Percentiles rank a stretch among this genome's conserved stretches.
Evolutionary conservation across 1,284 basidiomycete genomes (phyloP).

Genomic region (Pascua sp.): DNA sequence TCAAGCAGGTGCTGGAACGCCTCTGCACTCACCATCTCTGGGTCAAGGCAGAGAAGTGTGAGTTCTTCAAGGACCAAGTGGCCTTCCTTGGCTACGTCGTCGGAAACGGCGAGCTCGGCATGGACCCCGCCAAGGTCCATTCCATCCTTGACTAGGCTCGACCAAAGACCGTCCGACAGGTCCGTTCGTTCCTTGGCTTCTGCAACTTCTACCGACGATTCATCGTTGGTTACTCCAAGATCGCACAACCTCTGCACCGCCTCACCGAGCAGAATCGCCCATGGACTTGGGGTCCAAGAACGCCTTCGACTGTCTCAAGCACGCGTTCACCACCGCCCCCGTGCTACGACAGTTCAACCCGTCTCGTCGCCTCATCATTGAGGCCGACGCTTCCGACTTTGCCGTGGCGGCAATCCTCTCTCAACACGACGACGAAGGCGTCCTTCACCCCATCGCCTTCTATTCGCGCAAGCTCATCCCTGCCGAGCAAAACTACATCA

Average conservation of each 20-base stretch:
- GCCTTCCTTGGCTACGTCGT: conserved; percentile 36
- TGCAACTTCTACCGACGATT: conserved; percentile 51
- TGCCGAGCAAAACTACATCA: conserved; percentile 52
- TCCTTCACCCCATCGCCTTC: conserved; percentile 47
- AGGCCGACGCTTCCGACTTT: conserved; percentile 14
- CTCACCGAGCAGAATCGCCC: conserved; percentile 20
- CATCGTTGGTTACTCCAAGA: conserved; percentile 45
- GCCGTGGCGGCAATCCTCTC: conserved; percentile 7
- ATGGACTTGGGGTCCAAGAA: conserved; percentile 12
- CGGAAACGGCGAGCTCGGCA: not conserved
- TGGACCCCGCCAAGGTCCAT: conserved; percentile 48
- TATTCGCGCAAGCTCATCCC: conserved; percentile 37
- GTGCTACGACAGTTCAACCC: conserved; percentile 8
- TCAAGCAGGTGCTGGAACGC: conserved; percentile 43
- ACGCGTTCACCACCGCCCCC: not conserved
- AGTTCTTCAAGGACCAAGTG: conserved; percentile 31
- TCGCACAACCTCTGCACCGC: conserved; percentile 33
- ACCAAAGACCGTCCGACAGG: conserved; percentile 39
- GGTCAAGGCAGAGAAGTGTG: conserved; percentile 50
- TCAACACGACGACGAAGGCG: conserved; percentile 18
- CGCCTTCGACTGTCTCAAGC: conserved; percentile 9
- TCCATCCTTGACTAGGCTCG: conserved; percentile 49
- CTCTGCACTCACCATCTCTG: conserved; percentile 45
- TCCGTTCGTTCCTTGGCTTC: conserved; percentile 48
- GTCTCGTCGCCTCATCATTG: not conserved